phyloP scores from a whole-genome alignment of 192 early-diverging fungal genomes.

The Umbelopsis vinacea region DNA sequence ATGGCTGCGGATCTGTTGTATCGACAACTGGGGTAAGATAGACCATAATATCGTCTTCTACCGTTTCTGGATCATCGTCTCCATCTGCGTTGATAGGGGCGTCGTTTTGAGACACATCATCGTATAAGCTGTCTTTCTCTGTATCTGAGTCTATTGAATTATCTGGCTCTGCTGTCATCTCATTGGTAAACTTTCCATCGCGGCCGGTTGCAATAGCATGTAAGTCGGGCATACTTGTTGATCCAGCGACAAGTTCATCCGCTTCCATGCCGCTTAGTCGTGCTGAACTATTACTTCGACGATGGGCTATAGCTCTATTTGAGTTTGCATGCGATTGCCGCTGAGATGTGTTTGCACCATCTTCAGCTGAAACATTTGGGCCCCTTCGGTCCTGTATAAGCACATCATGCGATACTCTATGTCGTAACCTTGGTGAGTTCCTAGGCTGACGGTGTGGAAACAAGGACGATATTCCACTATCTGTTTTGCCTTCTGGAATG shows the following conservation, averaged over 20 bases:
- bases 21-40: background rate
- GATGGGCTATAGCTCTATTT: slow-evolving; percentile 8
- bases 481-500: background rate
- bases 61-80: background rate
- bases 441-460: background rate
- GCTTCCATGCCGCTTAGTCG: background rate
- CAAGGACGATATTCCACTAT: background rate
- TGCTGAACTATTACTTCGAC: slow-evolving; percentile 6
- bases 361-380: background rate
- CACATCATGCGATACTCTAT: slow-evolving; percentile 9
- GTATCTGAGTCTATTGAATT: background rate
- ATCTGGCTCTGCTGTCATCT: background rate
- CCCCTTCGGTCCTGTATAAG: slow-evolving; percentile 4
- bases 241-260: background rate
- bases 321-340: background rate
- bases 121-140: background rate
- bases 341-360: background rate
- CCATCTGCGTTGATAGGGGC: slow-evolving; percentile 3
- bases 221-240: slow-evolving; percentile 15
- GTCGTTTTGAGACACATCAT: background rate
- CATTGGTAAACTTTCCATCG: background rate
- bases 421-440: slow-evolving; percentile 5
- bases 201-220: background rate
- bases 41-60: slow-evolving; percentile 12
- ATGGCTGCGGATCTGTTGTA: slow-evolving; percentile 8